Evolutionary conservation across 2,329 filamentous ascomycete genomes (phyloP), one percentile per base, ranked within the genome.

Genomic region (Colletotrichum sidae): DNA sequence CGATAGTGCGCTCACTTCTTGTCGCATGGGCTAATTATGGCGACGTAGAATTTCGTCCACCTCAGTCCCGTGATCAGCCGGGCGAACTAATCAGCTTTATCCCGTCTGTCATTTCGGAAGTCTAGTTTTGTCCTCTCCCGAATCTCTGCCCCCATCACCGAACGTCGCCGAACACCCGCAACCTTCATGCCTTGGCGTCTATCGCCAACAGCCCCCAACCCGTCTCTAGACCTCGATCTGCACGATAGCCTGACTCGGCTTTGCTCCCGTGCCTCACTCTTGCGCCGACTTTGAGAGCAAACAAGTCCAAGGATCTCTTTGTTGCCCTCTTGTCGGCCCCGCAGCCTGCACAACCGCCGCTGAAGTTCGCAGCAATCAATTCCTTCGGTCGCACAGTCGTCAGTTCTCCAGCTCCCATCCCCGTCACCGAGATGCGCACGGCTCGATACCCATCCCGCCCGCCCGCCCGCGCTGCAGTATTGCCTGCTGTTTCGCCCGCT

Each of bases 101-200:
- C 17, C 25, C 37, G 25, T 38, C 33, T 17, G 17, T 49, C 46
- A 33, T 33, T 10, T 33, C 33, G 15, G 52, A 54, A 57, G 42
- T 34, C 41, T 51, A 51, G 41, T 9, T 42, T 45, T 45, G 44
- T 50, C 38, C 65, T 58, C 25, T 53, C 34, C 63, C 60, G 42
- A 37, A 15, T 44, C 41, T 50, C 50, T 17, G 53, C 44, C 47
- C 41, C 41, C 56, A 80, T 77, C 51, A 34, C 38, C 13, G 51
- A 25, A 25, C 25, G 25, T 25, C 25, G 25, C 25, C 25, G 25
- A 25, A 25, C 25, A 25, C 62, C 58, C 60, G 49, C 49, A 65
- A 65, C 47, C 41, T 41, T 62, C 11, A 33, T 57, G 46, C 38
- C 46, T 53, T 17, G 52, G 58, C 53, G 39, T 17, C 46, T 44